phyloP scores from a whole-genome alignment of 2,329 filamentous ascomycete species.

The Samsoniella hepiali region DNA sequence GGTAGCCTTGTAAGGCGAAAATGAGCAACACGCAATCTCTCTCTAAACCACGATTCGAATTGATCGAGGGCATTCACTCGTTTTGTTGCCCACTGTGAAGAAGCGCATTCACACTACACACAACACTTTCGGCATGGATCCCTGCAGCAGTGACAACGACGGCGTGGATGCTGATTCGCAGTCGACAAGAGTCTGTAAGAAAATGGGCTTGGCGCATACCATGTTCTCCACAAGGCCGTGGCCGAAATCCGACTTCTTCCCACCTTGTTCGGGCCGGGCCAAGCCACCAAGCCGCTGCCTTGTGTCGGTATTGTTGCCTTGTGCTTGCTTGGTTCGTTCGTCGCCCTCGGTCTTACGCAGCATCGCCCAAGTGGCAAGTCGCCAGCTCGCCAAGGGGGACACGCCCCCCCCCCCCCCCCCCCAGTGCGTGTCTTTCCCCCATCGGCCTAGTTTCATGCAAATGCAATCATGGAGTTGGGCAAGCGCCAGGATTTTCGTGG shows the following conservation, averaged over 20 bases:
- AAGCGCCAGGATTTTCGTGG: constrained; percentile 1
- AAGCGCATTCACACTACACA: too few relatives aligned
- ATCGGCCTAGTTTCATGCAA: constrained; percentile 11
- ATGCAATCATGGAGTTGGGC: neutral
- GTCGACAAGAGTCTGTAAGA: too few relatives aligned
- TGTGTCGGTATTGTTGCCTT: neutral
- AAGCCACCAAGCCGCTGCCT: neutral
- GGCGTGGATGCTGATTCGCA: too few relatives aligned
- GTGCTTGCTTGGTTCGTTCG: neutral
- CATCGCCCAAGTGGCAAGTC: neutral
- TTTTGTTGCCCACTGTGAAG: too few relatives aligned
- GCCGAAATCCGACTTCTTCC: constrained; percentile 2
- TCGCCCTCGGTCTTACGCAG: neutral
- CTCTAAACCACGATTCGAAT: too few relatives aligned
- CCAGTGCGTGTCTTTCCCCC: neutral
- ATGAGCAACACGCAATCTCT: too few relatives aligned
- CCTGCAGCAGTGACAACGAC: too few relatives aligned
- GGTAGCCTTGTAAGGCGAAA: too few relatives aligned
- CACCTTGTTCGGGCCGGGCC: neutral
- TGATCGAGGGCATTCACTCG: too few relatives aligned
- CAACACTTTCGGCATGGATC: too few relatives aligned
- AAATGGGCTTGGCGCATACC: too few relatives aligned
- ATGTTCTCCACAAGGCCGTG: neutral
- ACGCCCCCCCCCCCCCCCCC: neutral
- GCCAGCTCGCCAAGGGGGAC: neutral